These are phyloP conservation scores for Verticillium tricorpus DNA, from an alignment of 2,329 filamentous ascomycete species.

Conservation along the genomic window DNA sequence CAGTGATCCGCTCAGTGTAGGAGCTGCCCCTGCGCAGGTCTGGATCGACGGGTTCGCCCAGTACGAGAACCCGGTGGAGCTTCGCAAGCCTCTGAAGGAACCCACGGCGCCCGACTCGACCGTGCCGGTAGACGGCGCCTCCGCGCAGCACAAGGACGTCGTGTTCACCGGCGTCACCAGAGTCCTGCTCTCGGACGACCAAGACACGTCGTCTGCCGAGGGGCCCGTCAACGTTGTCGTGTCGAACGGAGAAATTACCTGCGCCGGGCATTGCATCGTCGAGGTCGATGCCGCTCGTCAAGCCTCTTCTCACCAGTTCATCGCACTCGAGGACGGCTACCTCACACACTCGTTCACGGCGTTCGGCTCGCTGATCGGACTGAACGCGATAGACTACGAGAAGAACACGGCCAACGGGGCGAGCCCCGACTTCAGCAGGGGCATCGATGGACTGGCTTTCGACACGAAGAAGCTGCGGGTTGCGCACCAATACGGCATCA, in stretches of 20 bases:
- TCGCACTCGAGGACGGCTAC: slow-evolving; percentile 54
- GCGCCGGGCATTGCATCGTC: slow-evolving; percentile 46
- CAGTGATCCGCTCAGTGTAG: slow-evolving; percentile 55
- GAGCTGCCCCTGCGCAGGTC: slow-evolving; percentile 55
- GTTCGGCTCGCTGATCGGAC: slow-evolving; percentile 55
- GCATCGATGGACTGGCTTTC: slow-evolving; percentile 50
- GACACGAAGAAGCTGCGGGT: slow-evolving; percentile 52
- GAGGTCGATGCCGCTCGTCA: slow-evolving; percentile 34
- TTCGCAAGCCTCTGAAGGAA: slow-evolving; percentile 41
- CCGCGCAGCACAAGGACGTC: slow-evolving; percentile 27
- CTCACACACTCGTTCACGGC: slow-evolving; percentile 57
- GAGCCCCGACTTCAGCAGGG: slow-evolving; percentile 49
- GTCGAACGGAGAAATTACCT: slow-evolving; percentile 47
- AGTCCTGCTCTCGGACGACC: slow-evolving; percentile 42
- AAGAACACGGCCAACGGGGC: slow-evolving; percentile 47
- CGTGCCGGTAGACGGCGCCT: slow-evolving; percentile 16
- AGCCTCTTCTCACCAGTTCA: slow-evolving; percentile 24
- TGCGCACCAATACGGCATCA: slow-evolving; percentile 52
- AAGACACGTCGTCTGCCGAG: slow-evolving; percentile 12
- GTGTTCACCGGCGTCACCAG: slow-evolving; percentile 54
- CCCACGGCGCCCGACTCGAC: slow-evolving; percentile 34
- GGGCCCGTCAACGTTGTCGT: slow-evolving; percentile 44
- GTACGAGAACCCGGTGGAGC: slow-evolving; percentile 48
- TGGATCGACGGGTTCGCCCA: slow-evolving; percentile 61
- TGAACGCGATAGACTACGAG: slow-evolving; percentile 60